Evolutionary conservation across 2,329 filamentous ascomycete genomes (phyloP), one percentile per base, ranked within the genome.

Genomic region (Juglanconis oblonga): DNA sequence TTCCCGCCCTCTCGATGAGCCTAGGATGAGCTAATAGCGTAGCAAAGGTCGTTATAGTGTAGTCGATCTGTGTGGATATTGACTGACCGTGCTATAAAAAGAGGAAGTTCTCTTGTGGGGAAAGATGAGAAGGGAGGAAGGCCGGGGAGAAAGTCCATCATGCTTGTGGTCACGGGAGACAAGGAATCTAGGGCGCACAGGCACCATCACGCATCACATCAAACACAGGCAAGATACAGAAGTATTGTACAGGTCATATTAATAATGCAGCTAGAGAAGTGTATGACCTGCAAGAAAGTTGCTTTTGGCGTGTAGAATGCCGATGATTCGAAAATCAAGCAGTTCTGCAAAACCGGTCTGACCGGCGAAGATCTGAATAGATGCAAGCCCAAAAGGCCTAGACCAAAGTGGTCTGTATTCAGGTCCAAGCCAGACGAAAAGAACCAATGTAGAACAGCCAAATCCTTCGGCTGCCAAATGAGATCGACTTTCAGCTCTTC

Each of bases 271-370:
- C 57, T 59, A 31, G 52, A 62, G 42, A 51, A 42, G 56, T 55
- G 59, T 59, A 59, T 59, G 60, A 62, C 60, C 60, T 50, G 57
- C 31, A 29, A 40, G 42, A 49, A 59, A 47, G 7, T 47, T 57
- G 29, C 11, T 55, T 55, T 50, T 54, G 50, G 40, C 52, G 17
- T 35, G 58, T 55, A 52, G 33, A 56, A 48, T 48, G 53, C 51
- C 42, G 44, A 38, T 40, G 14, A 31, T 33, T 10, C 10, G n/a
- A 31, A 11, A 48, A 40, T 10, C n/a, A 50, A 53, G 47, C 42
- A 53, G 33, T 29, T 50, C n/a, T 36, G 51, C 48, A 52, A 50
- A 10, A 24, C 35, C 17, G 6, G 35, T 50, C 48, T 32, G 8
- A 29, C 48, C 24, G 31, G 49, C 55, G 42, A 13, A 58, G 42